Evolutionary conservation across 352 stramenopile species (phyloP), one percentile per base, ranked within the genome.

Genomic region (Blastocystis sp.): DNA sequence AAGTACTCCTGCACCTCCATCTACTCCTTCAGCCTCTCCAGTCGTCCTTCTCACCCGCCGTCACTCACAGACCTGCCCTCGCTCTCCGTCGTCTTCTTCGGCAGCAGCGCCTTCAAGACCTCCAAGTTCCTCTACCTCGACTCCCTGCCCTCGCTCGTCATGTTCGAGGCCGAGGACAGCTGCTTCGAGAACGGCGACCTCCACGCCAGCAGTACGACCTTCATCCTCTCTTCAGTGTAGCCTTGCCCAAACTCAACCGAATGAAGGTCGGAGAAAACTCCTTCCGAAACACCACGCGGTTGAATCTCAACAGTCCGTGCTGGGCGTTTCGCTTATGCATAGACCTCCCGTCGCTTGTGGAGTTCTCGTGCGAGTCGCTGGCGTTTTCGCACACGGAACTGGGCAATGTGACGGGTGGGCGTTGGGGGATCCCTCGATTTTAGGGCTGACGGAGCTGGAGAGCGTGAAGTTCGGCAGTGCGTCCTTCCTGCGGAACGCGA

Each of bases 111-210:
- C n/a, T 81, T 81, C 23, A 14, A 7, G 14, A 65, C 14, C 19
- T 62, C 53, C 1, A 21, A 43, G 11, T 38, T 64, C 40, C 23
- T 81, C 71, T 40, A n/a, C 14, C 56, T 81, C 14, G 45, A 62
- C 59, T 66, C 48, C 66, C 19, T n/a, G 21, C 1, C 56, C 28
- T 81, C 71, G 17, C 59, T 81, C 1, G 48, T 81, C 7, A 81
- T 81, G 71, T 3, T 81, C 38, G 71, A 81, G 23, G 41, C 66
- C 19, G 48, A 81, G 48, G 66, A 41, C 43, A 23, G 53, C 1
- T 81, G 71, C 23, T 81, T 81, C 40, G 71, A 81, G 48, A 81
- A 81, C 59, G 48, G 71, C 11, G 71, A 81, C 43, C 21, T 81
- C 48, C 71, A 66, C 14, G n/a, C 14, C 28, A 65, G 52, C 43